Evolutionary conservation across 768 basidiomycete genomes (phyloP), one percentile per base, ranked within the genome.

Genomic region (Russula earlei): DNA sequence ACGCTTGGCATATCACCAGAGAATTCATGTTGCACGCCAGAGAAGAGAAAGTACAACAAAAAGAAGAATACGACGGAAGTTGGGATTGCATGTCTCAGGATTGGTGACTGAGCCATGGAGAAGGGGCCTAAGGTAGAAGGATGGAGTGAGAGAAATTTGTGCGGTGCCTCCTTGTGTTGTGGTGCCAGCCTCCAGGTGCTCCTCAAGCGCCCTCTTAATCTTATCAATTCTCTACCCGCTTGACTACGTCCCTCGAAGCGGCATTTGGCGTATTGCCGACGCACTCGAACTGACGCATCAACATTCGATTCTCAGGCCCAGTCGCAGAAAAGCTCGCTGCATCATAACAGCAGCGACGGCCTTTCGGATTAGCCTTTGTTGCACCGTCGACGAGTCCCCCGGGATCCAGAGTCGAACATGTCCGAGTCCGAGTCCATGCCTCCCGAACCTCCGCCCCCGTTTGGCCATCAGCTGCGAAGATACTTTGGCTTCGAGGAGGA

Each of bases 401-500:
- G 7, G 29, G 29, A 31, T 9, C 29, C 29, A 9, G 29, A 31
- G 1, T 10, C 29, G 29, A 10, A 31, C 29, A n/a, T n/a, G n/a
- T 12, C 19, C 19, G 31, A 15, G 29, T 14, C 4, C 1, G 46
- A 52, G 55, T 6, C 38, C 5, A 24, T 20, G 2, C 49, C 43
- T 40, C n/a, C 11, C 1, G n/a, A 27, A 4, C 46, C 62, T 20
- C 73, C 74, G 0, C 76, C 80, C 14, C 54, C 68, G 1, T 85
- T 87, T 46, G 85, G 85, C 0, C 81, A 79, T 62, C 70, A 68
- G 5, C 66, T 79, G 62, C 77, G 73, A 52, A 74, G 77, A 44
- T 76, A 78, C 50, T 86, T 78, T 52, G 74, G 71, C 20, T 75
- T 86, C 22, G 78, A 81, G 40, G 72, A 80, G 5, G 71, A 74